Evolutionary conservation across 2,329 filamentous ascomycete genomes (phyloP).

Genomic region (Calycina marina): DNA sequence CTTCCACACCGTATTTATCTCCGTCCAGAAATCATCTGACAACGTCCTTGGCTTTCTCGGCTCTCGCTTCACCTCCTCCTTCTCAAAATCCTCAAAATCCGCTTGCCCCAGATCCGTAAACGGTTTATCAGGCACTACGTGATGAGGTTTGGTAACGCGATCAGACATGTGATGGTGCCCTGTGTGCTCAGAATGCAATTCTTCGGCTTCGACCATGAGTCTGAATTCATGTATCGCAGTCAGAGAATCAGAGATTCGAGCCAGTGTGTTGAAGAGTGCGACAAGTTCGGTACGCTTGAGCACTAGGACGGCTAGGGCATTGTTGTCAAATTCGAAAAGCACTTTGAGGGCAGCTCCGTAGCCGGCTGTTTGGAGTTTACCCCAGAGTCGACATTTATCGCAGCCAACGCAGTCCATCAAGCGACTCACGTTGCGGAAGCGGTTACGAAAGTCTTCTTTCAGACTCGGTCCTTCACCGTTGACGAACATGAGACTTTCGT

Average conservation of each 20-base stretch:
- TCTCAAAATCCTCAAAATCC: slow-evolving; percentile 27
- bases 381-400: slow-evolving; percentile 97
- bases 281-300: slow-evolving; percentile 86
- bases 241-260: slow-evolving; percentile 70
- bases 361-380: slow-evolving; percentile 87
- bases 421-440: slow-evolving; percentile 90
- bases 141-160: slow-evolving; percentile 27
- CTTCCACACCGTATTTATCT: slow-evolving; percentile 47
- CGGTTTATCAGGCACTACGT: slow-evolving; percentile 22
- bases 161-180: slow-evolving; percentile 16
- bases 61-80: slow-evolving; percentile 16
- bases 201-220: slow-evolving; percentile 31
- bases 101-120: slow-evolving; percentile 25
- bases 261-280: slow-evolving; percentile 86
- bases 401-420: slow-evolving; percentile 98
- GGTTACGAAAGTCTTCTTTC: slow-evolving; percentile 94
- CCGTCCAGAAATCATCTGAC: slow-evolving; percentile 44
- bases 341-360: slow-evolving; percentile 94
- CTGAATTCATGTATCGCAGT: slow-evolving; percentile 60
- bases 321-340: slow-evolving; percentile 74
- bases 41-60: slow-evolving; percentile 27
- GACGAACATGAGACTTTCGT: slow-evolving; percentile 91
- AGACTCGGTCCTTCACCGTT: slow-evolving; percentile 59
- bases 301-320: slow-evolving; percentile 45
- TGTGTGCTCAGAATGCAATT: slow-evolving; percentile 16